These are phyloP conservation scores for Trypanosoma rangeli DNA, from an alignment of 208 protist species.

Conservation along the genomic window DNA sequence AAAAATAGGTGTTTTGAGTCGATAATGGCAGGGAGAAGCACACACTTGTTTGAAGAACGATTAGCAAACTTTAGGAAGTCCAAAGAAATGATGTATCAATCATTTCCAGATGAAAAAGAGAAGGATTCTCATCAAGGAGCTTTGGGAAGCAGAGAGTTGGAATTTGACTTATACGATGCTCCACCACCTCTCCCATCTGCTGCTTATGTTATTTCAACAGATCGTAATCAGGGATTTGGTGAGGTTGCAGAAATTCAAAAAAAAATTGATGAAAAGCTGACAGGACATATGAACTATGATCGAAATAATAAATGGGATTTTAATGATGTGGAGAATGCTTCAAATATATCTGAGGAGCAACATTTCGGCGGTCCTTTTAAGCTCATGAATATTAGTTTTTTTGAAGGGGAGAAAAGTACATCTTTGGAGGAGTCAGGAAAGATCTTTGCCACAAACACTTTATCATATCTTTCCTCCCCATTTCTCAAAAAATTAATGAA, in stretches of 20 bases:
- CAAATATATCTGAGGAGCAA: not conserved
- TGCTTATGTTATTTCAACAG: not conserved
- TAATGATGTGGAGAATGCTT: not conserved
- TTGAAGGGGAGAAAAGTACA: not conserved
- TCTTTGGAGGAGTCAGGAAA: not conserved
- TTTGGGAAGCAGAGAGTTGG: not conserved
- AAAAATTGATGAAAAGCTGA: slow-evolving; percentile 3
- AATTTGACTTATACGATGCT: slow-evolving; percentile 6
- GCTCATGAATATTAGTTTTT: slow-evolving; percentile 19
- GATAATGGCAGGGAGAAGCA: no score
- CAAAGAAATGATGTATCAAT: not conserved
- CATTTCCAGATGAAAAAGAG: not conserved
- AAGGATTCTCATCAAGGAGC: not conserved
- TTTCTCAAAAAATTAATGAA: slow-evolving; percentile 13
- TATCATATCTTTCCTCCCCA: slow-evolving; percentile 5
- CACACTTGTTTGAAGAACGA: no score
- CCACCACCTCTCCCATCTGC: slow-evolving; percentile 12
- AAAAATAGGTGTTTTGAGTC: no score
- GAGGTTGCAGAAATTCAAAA: not conserved
- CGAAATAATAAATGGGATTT: slow-evolving; percentile 4
- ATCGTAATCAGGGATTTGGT: not conserved
- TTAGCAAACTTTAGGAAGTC: no score
- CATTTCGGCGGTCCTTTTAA: not conserved
- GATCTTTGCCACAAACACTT: not conserved
- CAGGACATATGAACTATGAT: not conserved